Evolutionary conservation across 1,284 basidiomycete species (phyloP).

Genomic region (Apiotrichum mycotoxinovorans): DNA sequence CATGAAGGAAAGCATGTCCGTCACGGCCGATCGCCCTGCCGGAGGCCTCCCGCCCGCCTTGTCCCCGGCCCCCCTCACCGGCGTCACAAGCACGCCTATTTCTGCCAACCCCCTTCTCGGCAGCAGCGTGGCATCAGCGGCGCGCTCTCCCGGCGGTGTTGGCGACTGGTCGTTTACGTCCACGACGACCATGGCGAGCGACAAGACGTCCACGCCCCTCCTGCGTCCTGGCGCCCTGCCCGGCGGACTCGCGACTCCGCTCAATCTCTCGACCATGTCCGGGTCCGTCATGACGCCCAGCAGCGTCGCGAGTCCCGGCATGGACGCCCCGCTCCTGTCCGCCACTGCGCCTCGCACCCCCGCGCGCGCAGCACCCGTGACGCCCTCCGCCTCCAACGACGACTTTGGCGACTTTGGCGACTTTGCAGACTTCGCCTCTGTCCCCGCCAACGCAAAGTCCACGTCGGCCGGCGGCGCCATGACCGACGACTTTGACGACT

Average conservation of each 20-base stretch:
- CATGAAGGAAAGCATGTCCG: neutral
- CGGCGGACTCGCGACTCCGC: neutral
- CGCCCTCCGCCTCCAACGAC: neutral
- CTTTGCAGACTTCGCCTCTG: slow-evolving; percentile 14
- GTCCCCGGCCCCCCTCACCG: neutral
- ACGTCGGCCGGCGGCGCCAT: too few species aligned
- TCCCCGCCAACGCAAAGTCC: too few species aligned
- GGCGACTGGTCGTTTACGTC: neutral
- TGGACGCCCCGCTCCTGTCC: neutral
- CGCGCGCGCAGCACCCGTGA: neutral
- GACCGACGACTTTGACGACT: neutral
- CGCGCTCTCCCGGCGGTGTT: neutral
- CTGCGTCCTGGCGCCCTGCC: neutral
- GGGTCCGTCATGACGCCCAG: neutral
- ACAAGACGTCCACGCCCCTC: neutral
- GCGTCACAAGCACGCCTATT: neutral
- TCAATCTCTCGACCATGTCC: neutral
- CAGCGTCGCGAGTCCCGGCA: neutral
- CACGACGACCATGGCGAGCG: neutral
- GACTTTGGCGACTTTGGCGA: neutral
- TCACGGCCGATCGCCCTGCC: neutral
- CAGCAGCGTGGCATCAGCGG: too few species aligned
- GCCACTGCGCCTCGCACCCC: neutral
- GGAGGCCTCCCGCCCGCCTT: neutral
- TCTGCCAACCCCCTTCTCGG: neutral